Percentiles rank a stretch among this genome's conserved stretches.
These are phyloP conservation scores for Naegleria gruberi DNA, from an alignment of 208 protist species.

Conservation along the genomic window DNA sequence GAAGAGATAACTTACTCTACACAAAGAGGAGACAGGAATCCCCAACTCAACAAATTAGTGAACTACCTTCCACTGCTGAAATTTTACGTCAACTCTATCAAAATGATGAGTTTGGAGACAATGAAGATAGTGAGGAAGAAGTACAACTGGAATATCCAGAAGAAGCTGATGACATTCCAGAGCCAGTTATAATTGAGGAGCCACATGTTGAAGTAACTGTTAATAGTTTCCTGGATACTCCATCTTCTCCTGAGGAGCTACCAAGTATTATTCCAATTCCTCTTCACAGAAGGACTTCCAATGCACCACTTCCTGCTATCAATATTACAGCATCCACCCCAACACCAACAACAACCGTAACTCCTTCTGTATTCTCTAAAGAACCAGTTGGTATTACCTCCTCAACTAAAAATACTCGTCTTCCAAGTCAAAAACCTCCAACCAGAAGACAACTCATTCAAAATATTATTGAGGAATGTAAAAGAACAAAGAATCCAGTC, in stretches of 20 bases:
- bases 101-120: background rate
- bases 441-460: background rate
- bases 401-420: too few species aligned
- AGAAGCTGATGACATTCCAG: background rate
- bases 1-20: background rate
- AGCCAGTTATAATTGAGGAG: too few species aligned
- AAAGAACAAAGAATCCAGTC: background rate
- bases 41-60: background rate
- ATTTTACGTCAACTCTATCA: background rate
- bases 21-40: background rate
- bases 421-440: background rate
- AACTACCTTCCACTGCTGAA: background rate
- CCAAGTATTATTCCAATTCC: too few species aligned
- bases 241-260: too few species aligned
- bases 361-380: too few species aligned
- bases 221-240: too few species aligned
- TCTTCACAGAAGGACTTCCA: too few species aligned
- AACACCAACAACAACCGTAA: too few species aligned
- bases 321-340: too few species aligned
- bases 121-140: background rate
- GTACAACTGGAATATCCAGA: background rate
- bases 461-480: background rate
- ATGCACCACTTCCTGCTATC: too few species aligned
- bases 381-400: too few species aligned
- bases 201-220: too few species aligned